phyloP scores from a whole-genome alignment of 2,329 filamentous ascomycete genomes.

The Fusarium pseudograminearum region DNA sequence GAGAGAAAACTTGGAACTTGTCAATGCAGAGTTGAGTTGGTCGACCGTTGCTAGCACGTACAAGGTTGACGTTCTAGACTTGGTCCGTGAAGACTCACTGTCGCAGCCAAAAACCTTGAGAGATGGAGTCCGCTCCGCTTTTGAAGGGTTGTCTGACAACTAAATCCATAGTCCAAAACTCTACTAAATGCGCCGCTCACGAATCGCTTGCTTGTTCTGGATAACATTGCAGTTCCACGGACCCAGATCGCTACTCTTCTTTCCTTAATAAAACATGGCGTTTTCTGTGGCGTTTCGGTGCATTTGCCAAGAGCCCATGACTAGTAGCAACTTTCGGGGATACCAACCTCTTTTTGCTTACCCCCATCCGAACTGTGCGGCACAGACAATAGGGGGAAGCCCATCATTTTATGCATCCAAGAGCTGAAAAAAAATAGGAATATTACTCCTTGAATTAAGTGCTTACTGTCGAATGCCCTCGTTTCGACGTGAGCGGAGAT shows the following conservation, averaged over 20 bases:
- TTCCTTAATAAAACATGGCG: neutral
- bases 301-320: neutral
- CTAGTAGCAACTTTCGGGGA: neutral
- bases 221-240: neutral
- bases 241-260: neutral
- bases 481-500: neutral
- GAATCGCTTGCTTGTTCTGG: neutral
- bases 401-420: neutral
- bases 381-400: neutral
- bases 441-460: neutral
- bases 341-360: neutral
- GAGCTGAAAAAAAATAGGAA: neutral
- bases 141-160: neutral
- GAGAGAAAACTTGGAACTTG: neutral
- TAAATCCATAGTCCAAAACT: neutral
- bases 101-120: neutral
- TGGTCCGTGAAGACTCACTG: neutral
- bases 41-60: constrained; percentile 1
- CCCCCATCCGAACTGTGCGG: neutral
- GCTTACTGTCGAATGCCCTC: neutral
- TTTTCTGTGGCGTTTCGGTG: neutral
- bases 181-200: neutral
- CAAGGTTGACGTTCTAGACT: constrained; percentile 14
- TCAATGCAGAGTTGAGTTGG: neutral
- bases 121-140: constrained; percentile 5